Base-by-base conservation (phyloP, 192 early-diverging fungal genomes). In the Coemansia sp. region DNA sequence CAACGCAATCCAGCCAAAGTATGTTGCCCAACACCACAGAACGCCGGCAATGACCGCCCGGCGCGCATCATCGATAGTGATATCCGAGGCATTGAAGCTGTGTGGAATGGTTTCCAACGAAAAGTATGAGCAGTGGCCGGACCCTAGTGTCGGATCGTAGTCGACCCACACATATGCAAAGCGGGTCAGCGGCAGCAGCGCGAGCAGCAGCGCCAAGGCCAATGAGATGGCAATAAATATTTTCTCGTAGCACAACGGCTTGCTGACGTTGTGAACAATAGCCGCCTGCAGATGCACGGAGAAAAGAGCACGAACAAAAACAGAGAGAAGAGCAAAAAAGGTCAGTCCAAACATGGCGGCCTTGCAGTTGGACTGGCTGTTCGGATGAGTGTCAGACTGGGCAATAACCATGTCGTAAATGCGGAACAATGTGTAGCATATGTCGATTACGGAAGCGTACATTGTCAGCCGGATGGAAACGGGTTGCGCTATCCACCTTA, bases 81-180 rank as follows among this genome's bases (percentile, higher is more conserved):
- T 28, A 8, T 46, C 43, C 1, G 21, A 15, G 9, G 43, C 23
- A 7, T 43, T 27, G 3, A 45, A 14, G 8, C 49, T 17, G 6
- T 47, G 63, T 4, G 63, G 55, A 4, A 65, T 27, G 1, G 63
- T 53, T 32, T 65, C 50, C 15, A 61, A 45, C 2, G 64, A 67
- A 67, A 67, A 67, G 25, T 67, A 67, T 2, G 65, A 67, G 32
- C 65, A 67, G n/a, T 61, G 65, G 14, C 65, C 64, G 30, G 65
- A 60, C 22, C 53, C 65, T 25, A 67, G 32, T 12, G 65, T 67
- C 8, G 65, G 65, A 22, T 67, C 65, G 15, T 35, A 67, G 12
- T 60, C 54, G n/a, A 67, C 43, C 65, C 65, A 67, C 17, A 52
- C 53, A 27, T 67, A 67, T 2, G 58, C 52, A 26, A 39, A 56